Evolutionary conservation across 2,329 filamentous ascomycete species (phyloP).

Genomic region (Parastagonospora nodorum): DNA sequence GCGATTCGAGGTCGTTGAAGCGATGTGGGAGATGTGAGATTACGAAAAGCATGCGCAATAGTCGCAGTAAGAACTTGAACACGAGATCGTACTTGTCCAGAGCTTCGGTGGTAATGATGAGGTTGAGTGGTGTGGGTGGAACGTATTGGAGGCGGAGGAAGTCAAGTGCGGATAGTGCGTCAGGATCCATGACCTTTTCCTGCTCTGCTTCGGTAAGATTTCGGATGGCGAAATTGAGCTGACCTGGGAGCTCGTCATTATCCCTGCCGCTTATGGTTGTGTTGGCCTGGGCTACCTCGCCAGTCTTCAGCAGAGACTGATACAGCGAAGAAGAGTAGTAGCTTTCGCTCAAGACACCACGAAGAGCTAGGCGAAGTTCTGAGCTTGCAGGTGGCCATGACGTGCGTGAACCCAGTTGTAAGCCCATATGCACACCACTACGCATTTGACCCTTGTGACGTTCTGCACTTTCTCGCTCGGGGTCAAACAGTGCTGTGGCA

Average conservation of each 20-base stretch:
- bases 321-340: constrained; percentile 56
- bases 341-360: constrained; percentile 81
- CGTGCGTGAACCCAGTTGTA: constrained; percentile 79
- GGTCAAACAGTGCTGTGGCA: constrained; percentile 82
- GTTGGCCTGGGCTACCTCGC: neutral
- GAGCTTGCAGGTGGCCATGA: constrained; percentile 94
- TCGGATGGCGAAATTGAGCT: constrained; percentile 75
- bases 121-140: constrained; percentile 70
- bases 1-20: constrained; percentile 24
- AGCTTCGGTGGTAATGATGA: constrained; percentile 72
- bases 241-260: constrained; percentile 49
- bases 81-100: constrained; percentile 83
- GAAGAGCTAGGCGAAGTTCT: constrained; percentile 85
- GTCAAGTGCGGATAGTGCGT: constrained; percentile 86
- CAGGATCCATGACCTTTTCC: constrained; percentile 78
- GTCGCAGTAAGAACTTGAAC: constrained; percentile 78
- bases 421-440: constrained; percentile 71
- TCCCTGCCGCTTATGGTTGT: constrained; percentile 22
- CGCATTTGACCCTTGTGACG: constrained; percentile 70
- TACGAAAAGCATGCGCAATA: constrained; percentile 79
- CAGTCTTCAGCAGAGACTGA: constrained; percentile 19
- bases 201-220: constrained; percentile 75
- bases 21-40: constrained; percentile 52
- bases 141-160: constrained; percentile 89
- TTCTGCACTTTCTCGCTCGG: constrained; percentile 79